Base-by-base conservation (phyloP, 108 stramenopile genomes). In the Discostella pseudostelligera region DNA sequence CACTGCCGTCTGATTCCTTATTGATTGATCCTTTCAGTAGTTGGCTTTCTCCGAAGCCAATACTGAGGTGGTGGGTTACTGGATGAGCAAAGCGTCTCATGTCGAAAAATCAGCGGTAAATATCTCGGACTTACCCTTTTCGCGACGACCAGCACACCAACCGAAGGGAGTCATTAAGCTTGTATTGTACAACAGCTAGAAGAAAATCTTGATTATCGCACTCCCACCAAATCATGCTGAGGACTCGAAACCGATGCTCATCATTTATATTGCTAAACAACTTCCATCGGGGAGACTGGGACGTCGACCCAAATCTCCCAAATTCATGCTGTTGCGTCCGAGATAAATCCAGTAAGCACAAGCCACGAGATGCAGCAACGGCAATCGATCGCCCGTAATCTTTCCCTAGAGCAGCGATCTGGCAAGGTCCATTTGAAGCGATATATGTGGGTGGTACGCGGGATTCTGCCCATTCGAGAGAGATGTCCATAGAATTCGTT, bases 161-260 rank as follows among this genome's bases (percentile, higher is more conserved):
- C 39, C 62, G 25, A 1, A 32, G 43, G 26, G 22, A 10, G 42
- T 59, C 74, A 61, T n/a, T 40, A 49, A 35, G 17, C 46, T 54
- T 39, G 46, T 68, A 76, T 56, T 68, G 39, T 32, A 76, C 50
- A 56, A 76, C 62, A 9, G 74, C 74, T 24, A 76, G 48, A 63
- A 76, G 67, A 32, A 63, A 45, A 32, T 68, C 74, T 25, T 76
- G 66, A 49, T 32, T 40, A 24, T 22, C 25, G 19, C 61, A 54
- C 43, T 76, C 74, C 74, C 74, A 76, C 74, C 74, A 76, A 24
- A 63, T 54, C 48, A 76, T 58, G 35, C 61, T 39, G 0, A 50
- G 1, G 24, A 68, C 67, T 1, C 74, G 62, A 63, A 76, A 76
- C 2, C 67, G 39, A 29, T 68, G 67, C 62, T 76, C 74, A 35